These are phyloP conservation scores for Salvia splendens DNA, from an alignment of 257 asterid genomes.

Conservation along the genomic window DNA sequence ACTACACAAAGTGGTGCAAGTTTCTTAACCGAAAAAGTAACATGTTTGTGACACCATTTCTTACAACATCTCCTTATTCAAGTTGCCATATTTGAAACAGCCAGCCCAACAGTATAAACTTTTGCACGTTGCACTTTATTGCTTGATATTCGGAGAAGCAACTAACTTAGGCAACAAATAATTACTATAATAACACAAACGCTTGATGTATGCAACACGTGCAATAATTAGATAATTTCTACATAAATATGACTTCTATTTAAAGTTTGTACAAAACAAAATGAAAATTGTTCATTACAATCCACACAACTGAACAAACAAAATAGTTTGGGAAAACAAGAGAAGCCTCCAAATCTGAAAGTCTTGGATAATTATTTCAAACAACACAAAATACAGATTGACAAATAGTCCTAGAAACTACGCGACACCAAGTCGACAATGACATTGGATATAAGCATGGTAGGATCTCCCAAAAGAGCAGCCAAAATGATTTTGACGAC, in stretches of 20 bases:
- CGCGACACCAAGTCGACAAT: conserved; percentile 20
- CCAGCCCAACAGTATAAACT: conserved; percentile 91
- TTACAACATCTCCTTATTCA: conserved; percentile 39
- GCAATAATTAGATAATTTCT: too few species aligned
- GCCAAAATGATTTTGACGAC: conserved; percentile 34
- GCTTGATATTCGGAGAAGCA: conserved; percentile 97
- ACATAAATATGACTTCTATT: too few species aligned
- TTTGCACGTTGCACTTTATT: conserved; percentile 78
- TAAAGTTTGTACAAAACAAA: too few species aligned
- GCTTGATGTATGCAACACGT: too few species aligned
- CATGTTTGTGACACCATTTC: conserved; percentile 28
- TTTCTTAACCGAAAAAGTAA: conserved; percentile 70
- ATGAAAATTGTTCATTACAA: too few species aligned
- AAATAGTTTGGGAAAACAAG: too few species aligned
- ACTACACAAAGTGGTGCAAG: conserved; percentile 93
- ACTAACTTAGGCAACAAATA: conserved; percentile 90
- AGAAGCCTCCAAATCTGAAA: too few species aligned
- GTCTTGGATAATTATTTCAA: too few species aligned
- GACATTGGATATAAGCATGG: conserved; percentile 24
- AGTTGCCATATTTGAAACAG: conserved; percentile 89
- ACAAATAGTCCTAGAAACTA: neutral
- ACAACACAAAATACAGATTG: too few species aligned
- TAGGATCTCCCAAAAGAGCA: conserved; percentile 39
- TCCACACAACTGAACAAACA: too few species aligned
- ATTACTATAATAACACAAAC: too few species aligned